phyloP scores from a whole-genome alignment of 2,329 filamentous ascomycete genomes.

The Biscogniauxia mediterranea region DNA sequence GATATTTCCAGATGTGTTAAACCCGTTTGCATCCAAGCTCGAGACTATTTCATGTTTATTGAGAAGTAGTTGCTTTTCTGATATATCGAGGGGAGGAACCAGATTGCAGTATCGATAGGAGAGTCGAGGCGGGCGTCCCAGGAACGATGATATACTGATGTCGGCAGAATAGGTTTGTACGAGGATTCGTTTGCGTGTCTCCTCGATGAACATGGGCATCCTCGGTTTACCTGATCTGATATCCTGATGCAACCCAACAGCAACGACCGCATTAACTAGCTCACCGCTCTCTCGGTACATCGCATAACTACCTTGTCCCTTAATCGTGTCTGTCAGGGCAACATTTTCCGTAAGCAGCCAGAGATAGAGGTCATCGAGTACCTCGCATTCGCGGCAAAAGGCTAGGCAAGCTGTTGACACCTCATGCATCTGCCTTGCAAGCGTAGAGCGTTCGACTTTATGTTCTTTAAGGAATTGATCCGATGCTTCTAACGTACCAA shows the following conservation, averaged over 20 bases:
- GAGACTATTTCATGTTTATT: slow-evolving; percentile 26
- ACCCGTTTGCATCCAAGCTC: slow-evolving; percentile 30
- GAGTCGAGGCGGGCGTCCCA: slow-evolving; percentile 35
- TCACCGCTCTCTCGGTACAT: slow-evolving; percentile 33
- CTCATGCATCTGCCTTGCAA: slow-evolving; percentile 30
- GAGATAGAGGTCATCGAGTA: slow-evolving; percentile 32
- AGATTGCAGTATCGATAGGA: slow-evolving; percentile 34
- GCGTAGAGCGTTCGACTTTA: slow-evolving; percentile 24
- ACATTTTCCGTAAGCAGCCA: slow-evolving; percentile 32
- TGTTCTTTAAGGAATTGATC: slow-evolving; percentile 29
- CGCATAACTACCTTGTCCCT: slow-evolving; percentile 31
- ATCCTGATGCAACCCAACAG: slow-evolving; percentile 34
- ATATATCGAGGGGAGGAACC: slow-evolving; percentile 29
- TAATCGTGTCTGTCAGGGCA: slow-evolving; percentile 21
- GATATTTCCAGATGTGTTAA: slow-evolving; percentile 23
- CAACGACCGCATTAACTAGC: slow-evolving; percentile 28
- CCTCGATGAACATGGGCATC: slow-evolving; percentile 33
- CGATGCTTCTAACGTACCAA: slow-evolving; percentile 26
- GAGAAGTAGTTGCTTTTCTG: slow-evolving; percentile 26
- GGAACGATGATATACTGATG: slow-evolving; percentile 31
- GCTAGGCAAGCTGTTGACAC: slow-evolving; percentile 29
- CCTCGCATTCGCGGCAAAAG: slow-evolving; percentile 34
- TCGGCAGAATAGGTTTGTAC: slow-evolving; percentile 29
- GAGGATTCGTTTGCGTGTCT: slow-evolving; percentile 29
- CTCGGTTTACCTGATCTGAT: slow-evolving; percentile 25